Evolutionary conservation across 805 yeast genomes (phyloP), one percentile per base, ranked within the genome.

Genomic region (Teunomyces pallodes): DNA sequence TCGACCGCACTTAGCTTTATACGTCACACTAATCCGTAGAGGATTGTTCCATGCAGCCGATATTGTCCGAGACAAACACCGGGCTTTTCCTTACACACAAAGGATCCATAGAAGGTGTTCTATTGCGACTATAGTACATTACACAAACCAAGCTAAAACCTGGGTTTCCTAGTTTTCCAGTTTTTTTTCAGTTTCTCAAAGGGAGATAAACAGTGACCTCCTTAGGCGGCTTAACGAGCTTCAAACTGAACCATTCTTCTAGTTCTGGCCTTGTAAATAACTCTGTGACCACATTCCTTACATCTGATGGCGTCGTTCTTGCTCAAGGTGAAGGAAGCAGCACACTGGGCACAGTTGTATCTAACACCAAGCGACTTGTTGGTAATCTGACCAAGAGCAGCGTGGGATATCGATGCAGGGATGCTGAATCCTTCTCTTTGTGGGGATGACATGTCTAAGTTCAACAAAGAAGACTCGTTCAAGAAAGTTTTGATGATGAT

Each of bases 281-380:
- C 97, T 74, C 99, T 86, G 75, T 94, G 98, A 54, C 99, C 99
- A 72, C 99, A 94, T 59, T 91, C 96, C 72, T 90, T 91, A 75
- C 99, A 94, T 75, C 98, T 87, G 55, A 94, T 96, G 28, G 98
- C 96, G 68, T 94, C 99, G 58, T 87, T 89, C 72, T 92, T 90
- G 46, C 90, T 84, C 57, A 94, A 80, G 2, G 96, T 83, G 58
- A 91, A 86, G 46, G 86, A 84, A 47, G 91, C 82, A 7, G 97
- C 96, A 72, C 99, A 94, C 75, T 90, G 94, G 39, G 98, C 96
- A 71, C 99, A 92, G 65, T 90, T 84, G 72, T 92, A 92, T 62
- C 87, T 88, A 59, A 90, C 94, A 48, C 97, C 96, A 61, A 84
- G 85, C 50, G 84, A 82, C 57, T 73, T 73, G 62, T 64, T 64